A percentile compares a stretch with the other conserved stretches of the same genome.
phyloP scores from a whole-genome alignment of 768 basidiomycete species.

The Megacollybia marginata region DNA sequence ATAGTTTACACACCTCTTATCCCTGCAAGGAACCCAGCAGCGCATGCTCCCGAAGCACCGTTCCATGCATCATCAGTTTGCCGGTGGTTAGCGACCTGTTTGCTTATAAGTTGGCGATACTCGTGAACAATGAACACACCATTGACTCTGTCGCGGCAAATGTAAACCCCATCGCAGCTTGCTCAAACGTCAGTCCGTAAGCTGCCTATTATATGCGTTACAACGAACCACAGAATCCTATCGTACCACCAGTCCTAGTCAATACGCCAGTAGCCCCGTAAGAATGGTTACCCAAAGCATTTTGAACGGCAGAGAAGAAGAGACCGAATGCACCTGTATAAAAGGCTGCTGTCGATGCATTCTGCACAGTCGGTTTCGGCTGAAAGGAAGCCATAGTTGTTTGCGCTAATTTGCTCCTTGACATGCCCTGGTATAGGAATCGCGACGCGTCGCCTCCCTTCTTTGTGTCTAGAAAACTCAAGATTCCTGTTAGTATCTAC shows the following conservation, averaged over 20 bases:
- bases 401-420: background rate
- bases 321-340: slow-evolving; percentile 61
- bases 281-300: slow-evolving; percentile 71
- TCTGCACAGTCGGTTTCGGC: slow-evolving; percentile 46
- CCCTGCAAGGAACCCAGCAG: slow-evolving; percentile 88
- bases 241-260: slow-evolving; percentile 82
- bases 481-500: background rate
- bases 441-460: background rate
- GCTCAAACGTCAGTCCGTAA: slow-evolving; percentile 1
- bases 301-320: slow-evolving; percentile 65
- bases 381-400: slow-evolving; percentile 23
- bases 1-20: slow-evolving; percentile 53
- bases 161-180: slow-evolving; percentile 85
- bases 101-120: slow-evolving; percentile 60
- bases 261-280: slow-evolving; percentile 81
- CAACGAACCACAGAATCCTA: slow-evolving; percentile 82
- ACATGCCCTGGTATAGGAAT: no score
- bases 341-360: slow-evolving; percentile 51
- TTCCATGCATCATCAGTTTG: slow-evolving; percentile 75
- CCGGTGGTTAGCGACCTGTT: slow-evolving; percentile 68
- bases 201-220: background rate
- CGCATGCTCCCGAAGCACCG: slow-evolving; percentile 82
- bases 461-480: background rate
- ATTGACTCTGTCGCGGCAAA: slow-evolving; percentile 78
- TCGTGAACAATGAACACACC: slow-evolving; percentile 13